phyloP scores from a whole-genome alignment of 140 eudicot genomes.

The Stevia rebaudiana region DNA sequence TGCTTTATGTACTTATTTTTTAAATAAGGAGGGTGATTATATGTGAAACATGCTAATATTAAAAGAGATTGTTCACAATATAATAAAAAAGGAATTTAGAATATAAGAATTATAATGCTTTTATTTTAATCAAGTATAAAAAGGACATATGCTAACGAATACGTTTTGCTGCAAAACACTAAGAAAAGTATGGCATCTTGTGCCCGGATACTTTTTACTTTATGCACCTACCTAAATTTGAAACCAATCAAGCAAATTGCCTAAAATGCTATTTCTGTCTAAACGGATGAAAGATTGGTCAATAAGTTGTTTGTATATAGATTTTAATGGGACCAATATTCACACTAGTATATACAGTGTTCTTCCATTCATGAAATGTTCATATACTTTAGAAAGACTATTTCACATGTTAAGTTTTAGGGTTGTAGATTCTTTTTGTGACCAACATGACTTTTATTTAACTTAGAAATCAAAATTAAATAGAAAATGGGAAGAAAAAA shows the following conservation, averaged over 20 bases:
- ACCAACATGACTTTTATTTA: too few species aligned
- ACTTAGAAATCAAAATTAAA: too few species aligned
- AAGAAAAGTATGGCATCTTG: conserved; percentile 23
- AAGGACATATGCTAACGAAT: not conserved
- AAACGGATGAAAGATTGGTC: not conserved
- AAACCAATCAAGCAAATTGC: not conserved
- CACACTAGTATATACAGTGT: too few species aligned
- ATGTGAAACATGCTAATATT: not conserved
- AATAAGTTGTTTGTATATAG: too few species aligned
- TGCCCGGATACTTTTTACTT: not conserved
- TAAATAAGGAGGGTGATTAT: not conserved
- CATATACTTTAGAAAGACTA: too few species aligned
- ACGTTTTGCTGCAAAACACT: conserved; percentile 4
- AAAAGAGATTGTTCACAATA: not conserved
- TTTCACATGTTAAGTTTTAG: too few species aligned
- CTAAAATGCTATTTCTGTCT: not conserved
- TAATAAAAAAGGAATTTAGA: not conserved
- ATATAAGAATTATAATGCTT: not conserved
- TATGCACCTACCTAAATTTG: not conserved
- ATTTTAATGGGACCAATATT: too few species aligned
- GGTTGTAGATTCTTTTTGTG: too few species aligned
- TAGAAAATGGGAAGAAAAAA: too few species aligned
- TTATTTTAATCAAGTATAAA: not conserved
- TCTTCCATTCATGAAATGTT: too few species aligned
- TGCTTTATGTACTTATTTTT: not conserved